Base-by-base conservation (phyloP, 1,139 yeast genomes). In the Candida mesenterica region DNA sequence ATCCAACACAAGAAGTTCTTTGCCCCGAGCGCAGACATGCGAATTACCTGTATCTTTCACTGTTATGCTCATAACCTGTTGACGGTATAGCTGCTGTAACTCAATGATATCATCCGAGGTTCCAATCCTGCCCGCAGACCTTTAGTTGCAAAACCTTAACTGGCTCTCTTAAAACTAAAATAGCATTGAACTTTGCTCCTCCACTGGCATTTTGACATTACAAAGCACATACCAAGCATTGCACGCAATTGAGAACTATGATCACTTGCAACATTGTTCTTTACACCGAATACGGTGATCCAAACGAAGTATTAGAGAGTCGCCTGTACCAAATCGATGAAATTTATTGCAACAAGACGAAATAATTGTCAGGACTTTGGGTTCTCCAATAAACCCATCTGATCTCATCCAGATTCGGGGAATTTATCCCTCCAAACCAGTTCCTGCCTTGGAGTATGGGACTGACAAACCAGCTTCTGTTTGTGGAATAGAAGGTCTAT, bases 401-500 rank as follows among this genome's bases (percentile, higher is more conserved):
- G 97, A 90, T 54, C 72, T 88, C 56, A 86, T 86, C 53, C 97
- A 89, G 61, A 69, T 90, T 45, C 89, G 85, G 55, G 97, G 97
- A n/a, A 94, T 86, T 0, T 90, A 90, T 49, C 96, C 96, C 1
- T 79, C 89, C n/a, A 76, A 70, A 46, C 95, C 96, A 0, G 71
- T 66, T 28, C 72, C 82, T 48, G 72, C 81, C 6, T 53, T 54
- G 7, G 53, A 44, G 26, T 48, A 55, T 29, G 79, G 82, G 4
- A 75, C 87, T 3, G 53, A 61, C 4, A 73, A 69, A 27, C 88
- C 92, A 1, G 65, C 76, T 26, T 92, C 92, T 2, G 80, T 87
- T 37, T 89, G 88, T 20, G 97, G 97, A 37, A 90, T 92, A 56
- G 99, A 92, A 63, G 98, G 97, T 10, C 73, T 89, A 18, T 92